These are phyloP conservation scores for Alternaria triticimaculans DNA, from an alignment of 2,329 filamentous ascomycete species.

Conservation along the genomic window DNA sequence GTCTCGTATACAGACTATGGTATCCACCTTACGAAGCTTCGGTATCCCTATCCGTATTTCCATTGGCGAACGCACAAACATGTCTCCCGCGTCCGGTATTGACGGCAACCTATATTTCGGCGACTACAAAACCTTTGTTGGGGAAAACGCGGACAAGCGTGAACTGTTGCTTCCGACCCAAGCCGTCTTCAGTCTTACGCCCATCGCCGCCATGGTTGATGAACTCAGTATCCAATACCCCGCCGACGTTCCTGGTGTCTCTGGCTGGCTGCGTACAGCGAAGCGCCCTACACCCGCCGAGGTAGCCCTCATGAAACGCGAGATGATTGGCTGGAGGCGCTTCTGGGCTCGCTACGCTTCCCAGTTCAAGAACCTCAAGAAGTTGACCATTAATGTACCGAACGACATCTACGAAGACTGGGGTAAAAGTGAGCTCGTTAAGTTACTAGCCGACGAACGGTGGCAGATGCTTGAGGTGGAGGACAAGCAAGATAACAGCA, in stretches of 20 bases:
- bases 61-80: constrained; percentile 41
- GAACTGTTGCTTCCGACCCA: constrained; percentile 43
- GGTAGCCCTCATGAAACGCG: constrained; percentile 36
- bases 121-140: constrained; percentile 42
- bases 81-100: constrained; percentile 33
- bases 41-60: constrained; percentile 44
- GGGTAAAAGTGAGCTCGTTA: constrained; percentile 29
- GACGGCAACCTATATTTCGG: constrained; percentile 46
- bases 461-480: constrained; percentile 44
- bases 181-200: constrained; percentile 40
- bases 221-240: constrained; percentile 47
- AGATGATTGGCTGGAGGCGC: constrained; percentile 44
- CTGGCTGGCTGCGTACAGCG: constrained; percentile 30
- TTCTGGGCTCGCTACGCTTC: constrained; percentile 46
- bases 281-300: constrained; percentile 35
- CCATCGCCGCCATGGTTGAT: constrained; percentile 44
- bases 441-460: constrained; percentile 30
- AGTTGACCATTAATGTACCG: constrained; percentile 40
- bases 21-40: constrained; percentile 34
- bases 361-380: constrained; percentile 46
- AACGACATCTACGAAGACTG: constrained; percentile 44
- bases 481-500: constrained; percentile 23
- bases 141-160: constrained; percentile 29
- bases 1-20: constrained; percentile 39
- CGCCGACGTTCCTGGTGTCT: constrained; percentile 40